phyloP scores from a whole-genome alignment of 139 green algal species.

The Spirogloea muscicola region DNA sequence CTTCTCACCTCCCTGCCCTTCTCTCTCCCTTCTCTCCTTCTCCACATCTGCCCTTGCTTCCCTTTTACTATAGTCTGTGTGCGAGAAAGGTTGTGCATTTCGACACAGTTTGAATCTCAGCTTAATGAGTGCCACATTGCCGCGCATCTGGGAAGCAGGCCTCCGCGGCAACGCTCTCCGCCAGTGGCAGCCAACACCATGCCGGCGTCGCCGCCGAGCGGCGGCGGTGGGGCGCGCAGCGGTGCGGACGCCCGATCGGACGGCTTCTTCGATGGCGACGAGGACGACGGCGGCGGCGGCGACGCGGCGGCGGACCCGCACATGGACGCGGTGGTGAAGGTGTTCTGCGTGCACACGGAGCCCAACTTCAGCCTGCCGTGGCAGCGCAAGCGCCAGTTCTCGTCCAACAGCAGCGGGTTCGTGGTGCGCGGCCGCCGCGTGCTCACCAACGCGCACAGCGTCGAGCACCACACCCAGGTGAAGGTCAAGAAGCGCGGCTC shows the following conservation, averaged over 20 bases:
- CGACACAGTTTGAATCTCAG: too few species aligned
- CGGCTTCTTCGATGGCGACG: too few species aligned
- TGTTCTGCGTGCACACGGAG: conserved; percentile 78
- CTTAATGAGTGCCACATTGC: too few species aligned
- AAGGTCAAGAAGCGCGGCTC: conserved; percentile 86
- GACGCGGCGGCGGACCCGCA: not conserved
- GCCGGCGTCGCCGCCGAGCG: not conserved
- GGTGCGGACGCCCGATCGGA: not conserved
- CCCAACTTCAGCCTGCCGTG: conserved; percentile 83
- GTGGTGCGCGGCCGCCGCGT: conserved; percentile 65
- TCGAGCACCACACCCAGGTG: conserved; percentile 93
- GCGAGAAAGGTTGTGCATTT: too few species aligned
- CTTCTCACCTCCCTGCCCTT: too few species aligned
- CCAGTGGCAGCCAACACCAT: not conserved
- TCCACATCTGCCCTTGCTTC: too few species aligned
- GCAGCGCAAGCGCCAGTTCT: conserved; percentile 78
- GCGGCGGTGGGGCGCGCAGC: not conserved
- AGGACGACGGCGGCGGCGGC: not conserved
- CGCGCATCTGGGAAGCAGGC: too few species aligned
- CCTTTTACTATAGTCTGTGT: too few species aligned
- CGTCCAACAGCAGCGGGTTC: conserved; percentile 72
- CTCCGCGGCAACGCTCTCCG: too few species aligned
- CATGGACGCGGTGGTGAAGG: conserved; percentile 54
- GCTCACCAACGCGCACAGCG: conserved; percentile 93
- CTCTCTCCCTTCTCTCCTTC: too few species aligned